Conservation (phyloP, 2,329 filamentous ascomycete species). For the Macrophomina pseudophaseolina region DNA sequence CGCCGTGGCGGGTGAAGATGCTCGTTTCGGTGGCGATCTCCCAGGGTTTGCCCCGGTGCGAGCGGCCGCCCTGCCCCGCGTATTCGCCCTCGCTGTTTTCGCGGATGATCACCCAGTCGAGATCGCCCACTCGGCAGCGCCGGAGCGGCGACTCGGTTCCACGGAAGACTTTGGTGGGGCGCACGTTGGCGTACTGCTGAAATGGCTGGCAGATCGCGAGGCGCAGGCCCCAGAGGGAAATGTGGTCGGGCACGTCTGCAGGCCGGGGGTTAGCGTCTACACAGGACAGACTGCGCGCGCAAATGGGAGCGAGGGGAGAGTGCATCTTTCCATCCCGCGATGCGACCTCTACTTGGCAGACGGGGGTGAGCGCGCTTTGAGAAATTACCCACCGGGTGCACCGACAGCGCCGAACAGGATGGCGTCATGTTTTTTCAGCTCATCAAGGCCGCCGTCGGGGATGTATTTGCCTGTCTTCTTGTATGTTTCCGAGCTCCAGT, state of each 20-base stretch:
- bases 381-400: slow-evolving; percentile 54
- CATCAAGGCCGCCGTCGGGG: slow-evolving; percentile 63
- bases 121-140: slow-evolving; percentile 58
- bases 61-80: slow-evolving; percentile 67
- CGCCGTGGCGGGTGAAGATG: slow-evolving; percentile 66
- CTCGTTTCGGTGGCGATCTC: slow-evolving; percentile 67
- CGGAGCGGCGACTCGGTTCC: slow-evolving; percentile 64
- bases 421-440: slow-evolving; percentile 65
- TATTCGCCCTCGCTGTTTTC: slow-evolving; percentile 73
- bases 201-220: slow-evolving; percentile 61
- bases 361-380: not conserved
- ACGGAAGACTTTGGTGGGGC: slow-evolving; percentile 65
- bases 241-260: slow-evolving; percentile 60
- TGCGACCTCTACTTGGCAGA: no score
- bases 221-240: slow-evolving; percentile 62
- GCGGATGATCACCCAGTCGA: slow-evolving; percentile 70
- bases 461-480: slow-evolving; percentile 70
- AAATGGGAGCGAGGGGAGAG: no score
- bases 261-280: not conserved
- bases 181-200: slow-evolving; percentile 63
- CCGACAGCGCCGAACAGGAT: slow-evolving; percentile 73
- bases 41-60: slow-evolving; percentile 63
- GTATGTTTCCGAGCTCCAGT: slow-evolving; percentile 71
- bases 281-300: no score
- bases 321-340: no score